Conservation (phyloP, 2,329 filamentous ascomycete genomes). For the Colletotrichum gigasporum region DNA sequence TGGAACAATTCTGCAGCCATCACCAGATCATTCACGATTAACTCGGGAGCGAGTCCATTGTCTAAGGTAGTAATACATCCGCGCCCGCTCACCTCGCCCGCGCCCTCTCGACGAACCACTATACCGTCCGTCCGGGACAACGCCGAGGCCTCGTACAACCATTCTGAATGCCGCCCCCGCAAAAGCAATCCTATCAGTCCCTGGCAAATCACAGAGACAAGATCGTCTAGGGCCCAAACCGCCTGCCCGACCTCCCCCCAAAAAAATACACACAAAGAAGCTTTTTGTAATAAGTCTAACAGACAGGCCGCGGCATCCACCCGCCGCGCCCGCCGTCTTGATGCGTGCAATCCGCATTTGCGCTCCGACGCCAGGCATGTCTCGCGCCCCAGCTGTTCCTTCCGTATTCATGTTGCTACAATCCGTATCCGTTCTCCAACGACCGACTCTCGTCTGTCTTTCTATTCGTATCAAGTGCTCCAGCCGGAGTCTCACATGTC, state of each 20-base stretch:
- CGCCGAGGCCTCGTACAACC: conserved; percentile 2
- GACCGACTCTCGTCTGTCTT: neutral
- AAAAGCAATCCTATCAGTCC: neutral
- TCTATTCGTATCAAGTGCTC: conserved; percentile 2
- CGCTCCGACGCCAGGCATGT: conserved; percentile 18
- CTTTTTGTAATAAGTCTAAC: conserved; percentile 29
- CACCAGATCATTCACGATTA: conserved; percentile 5
- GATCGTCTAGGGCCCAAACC: conserved; percentile 5
- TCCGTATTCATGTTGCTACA: conserved; percentile 28
- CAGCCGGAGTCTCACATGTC: conserved; percentile 3
- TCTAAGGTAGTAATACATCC: conserved; percentile 22
- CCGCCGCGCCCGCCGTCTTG: conserved; percentile 13
- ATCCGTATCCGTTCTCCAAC: conserved; percentile 12
- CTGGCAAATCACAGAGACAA: neutral
- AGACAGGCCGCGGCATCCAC: neutral
- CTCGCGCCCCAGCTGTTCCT: conserved; percentile 9
- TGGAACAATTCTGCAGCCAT: no score
- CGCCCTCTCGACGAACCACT: no score
- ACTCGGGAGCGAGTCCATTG: conserved; percentile 3
- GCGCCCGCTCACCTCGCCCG: neutral
- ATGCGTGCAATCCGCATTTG: conserved; percentile 24
- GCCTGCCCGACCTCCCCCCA: neutral
- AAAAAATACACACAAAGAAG: conserved; percentile 11
- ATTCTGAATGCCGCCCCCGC: neutral
- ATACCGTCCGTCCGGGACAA: no score